Conservation (phyloP, 148 eudicot species). For the Nyssa sinensis region DNA sequence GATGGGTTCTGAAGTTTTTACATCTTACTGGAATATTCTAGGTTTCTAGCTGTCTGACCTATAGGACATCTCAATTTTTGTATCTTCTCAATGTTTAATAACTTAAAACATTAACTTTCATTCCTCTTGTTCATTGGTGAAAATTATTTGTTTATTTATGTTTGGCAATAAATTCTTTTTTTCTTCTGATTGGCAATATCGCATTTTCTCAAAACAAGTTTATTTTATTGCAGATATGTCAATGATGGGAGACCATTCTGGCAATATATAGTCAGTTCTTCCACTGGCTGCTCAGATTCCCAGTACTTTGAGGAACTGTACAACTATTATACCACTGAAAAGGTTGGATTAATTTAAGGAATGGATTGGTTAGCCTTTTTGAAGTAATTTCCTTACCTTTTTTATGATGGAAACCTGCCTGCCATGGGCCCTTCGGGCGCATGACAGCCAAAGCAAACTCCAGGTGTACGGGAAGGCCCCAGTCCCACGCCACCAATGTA, state of each 20-base stretch:
- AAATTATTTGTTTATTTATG: not conserved
- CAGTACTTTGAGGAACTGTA: constrained; percentile 96
- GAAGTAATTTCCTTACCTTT: not conserved
- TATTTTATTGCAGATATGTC: constrained; percentile 72
- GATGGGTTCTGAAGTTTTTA: no score
- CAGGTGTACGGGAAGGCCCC: no score
- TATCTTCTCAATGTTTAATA: not conserved
- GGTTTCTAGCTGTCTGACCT: not conserved
- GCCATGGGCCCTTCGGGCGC: no score
- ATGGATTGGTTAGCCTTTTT: not conserved
- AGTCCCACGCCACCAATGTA: no score
- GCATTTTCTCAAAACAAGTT: not conserved
- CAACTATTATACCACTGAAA: constrained; percentile 82
- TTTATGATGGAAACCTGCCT: no score
- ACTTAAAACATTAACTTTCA: not conserved
- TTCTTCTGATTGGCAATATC: not conserved
- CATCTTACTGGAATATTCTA: not conserved
- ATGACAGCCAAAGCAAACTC: no score
- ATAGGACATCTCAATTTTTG: not conserved
- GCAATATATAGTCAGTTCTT: constrained; percentile 84
- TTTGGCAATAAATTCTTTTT: not conserved
- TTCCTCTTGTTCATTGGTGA: not conserved
- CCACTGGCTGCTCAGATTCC: constrained; percentile 91
- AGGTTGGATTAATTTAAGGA: constrained; percentile 39
- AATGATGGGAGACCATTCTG: constrained; percentile 95